These are phyloP conservation scores for Shiraia bambusicola DNA, from an alignment of 2,329 filamentous ascomycete species.

Conservation along the genomic window DNA sequence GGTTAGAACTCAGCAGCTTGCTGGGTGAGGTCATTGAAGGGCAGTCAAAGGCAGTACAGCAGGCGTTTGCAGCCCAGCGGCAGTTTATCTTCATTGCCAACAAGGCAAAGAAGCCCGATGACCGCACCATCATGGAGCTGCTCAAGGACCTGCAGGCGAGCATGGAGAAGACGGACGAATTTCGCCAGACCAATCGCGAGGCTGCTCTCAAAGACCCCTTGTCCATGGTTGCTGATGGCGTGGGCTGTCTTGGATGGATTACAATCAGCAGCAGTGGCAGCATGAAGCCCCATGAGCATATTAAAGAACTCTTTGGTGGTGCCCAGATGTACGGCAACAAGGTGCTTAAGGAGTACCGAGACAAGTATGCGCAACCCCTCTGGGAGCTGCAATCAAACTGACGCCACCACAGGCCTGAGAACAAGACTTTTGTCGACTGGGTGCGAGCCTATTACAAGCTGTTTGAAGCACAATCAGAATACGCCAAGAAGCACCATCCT, in stretches of 20 bases:
- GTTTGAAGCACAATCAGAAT: constrained; percentile 79
- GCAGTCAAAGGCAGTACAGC: constrained; percentile 64
- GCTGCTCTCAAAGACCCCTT: constrained; percentile 78
- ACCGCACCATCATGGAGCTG: constrained; percentile 70
- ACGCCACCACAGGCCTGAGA: constrained; percentile 50
- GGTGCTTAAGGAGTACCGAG: constrained; percentile 88
- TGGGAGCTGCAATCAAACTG: constrained; percentile 9
- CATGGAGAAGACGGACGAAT: constrained; percentile 74
- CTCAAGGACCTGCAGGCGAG: constrained; percentile 84
- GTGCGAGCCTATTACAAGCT: constrained; percentile 90
- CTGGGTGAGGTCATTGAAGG: constrained; percentile 77
- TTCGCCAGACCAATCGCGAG: constrained; percentile 78
- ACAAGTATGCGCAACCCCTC: constrained; percentile 57
- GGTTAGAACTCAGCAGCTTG: constrained; percentile 73
- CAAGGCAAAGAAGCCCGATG: constrained; percentile 88
- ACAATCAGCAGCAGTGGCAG: constrained; percentile 63
- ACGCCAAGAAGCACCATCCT: constrained; percentile 80
- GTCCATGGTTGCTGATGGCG: constrained; percentile 84
- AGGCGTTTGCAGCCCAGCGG: constrained; percentile 80
- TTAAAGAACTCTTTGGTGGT: constrained; percentile 77
- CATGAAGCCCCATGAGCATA: constrained; percentile 76
- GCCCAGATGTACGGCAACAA: constrained; percentile 95
- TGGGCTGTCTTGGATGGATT: constrained; percentile 88
- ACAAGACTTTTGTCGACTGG: constrained; percentile 80
- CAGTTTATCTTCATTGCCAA: constrained; percentile 85